phyloP scores from a whole-genome alignment of 495 filamentous ascomycete species.

The Penicillium ucsense region DNA sequence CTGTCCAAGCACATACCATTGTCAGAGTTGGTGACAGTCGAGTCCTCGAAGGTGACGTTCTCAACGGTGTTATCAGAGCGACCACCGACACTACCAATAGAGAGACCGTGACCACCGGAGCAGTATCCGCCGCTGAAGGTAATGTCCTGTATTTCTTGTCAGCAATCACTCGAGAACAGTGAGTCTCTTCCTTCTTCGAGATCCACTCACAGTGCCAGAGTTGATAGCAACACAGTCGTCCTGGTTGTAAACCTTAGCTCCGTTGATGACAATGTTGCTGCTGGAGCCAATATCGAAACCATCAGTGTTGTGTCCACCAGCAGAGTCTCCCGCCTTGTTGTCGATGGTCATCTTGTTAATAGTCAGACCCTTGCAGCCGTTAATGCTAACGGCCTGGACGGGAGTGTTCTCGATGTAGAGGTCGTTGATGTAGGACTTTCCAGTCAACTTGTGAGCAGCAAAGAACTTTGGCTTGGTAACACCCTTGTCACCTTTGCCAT shows the following conservation, averaged over 20 bases:
- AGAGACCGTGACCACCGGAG: slow-evolving; percentile 50
- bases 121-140: slow-evolving; percentile 37
- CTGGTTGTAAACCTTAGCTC: slow-evolving; percentile 50
- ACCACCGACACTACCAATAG: slow-evolving; percentile 54
- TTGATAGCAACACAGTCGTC: slow-evolving; percentile 61
- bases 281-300: slow-evolving; percentile 52
- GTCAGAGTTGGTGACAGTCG: slow-evolving; percentile 34
- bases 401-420: slow-evolving; percentile 49
- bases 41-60: slow-evolving; percentile 39
- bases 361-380: slow-evolving; percentile 35
- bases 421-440: slow-evolving; percentile 29
- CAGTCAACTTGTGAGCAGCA: slow-evolving; percentile 33
- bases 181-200: background rate
- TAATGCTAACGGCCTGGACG: slow-evolving; percentile 52
- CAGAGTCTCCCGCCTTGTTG: slow-evolving; percentile 44
- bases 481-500: slow-evolving; percentile 41
- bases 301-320: slow-evolving; percentile 54
- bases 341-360: slow-evolving; percentile 49
- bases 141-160: slow-evolving; percentile 24
- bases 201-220: slow-evolving; percentile 17
- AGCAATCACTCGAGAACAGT: background rate
- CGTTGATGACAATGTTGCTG: slow-evolving; percentile 42
- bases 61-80: slow-evolving; percentile 45
- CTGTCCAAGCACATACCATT: slow-evolving; percentile 24
- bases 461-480: slow-evolving; percentile 45